Evolutionary conservation across 257 asterid species (phyloP), one percentile per base, ranked within the genome.

Genomic region (Primulina eburnea): DNA sequence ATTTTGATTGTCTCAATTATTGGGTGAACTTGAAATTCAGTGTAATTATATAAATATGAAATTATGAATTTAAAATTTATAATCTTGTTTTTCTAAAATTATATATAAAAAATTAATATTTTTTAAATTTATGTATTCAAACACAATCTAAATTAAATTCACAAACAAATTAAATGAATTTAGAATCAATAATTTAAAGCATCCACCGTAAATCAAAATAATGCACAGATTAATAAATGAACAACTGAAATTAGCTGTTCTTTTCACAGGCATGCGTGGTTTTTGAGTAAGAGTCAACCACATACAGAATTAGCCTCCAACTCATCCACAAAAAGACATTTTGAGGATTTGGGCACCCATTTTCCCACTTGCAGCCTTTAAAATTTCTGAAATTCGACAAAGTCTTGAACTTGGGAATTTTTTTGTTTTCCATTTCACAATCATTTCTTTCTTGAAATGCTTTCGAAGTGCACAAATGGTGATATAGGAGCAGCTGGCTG

Each of bases 251-350:
- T 26, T 38, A 69, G 59, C 80, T 64, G 75, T 71, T 59, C 64
- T 70, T 38, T 30, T 40, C 61, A 70, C 60, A 71, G 75, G 73
- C n/a, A n/a, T 76, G 60, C 43, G 21, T 14, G n/a, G 26, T 28
- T 56, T 56, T 32, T 60, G 26, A 53, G 72, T 30, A 11, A 20
- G 67, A 74, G 80, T 79, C 83, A 82, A 79, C 76, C 66, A 0
- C 78, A 67, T 43, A 38, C 47, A 18, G 24, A 76, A 76, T 67
- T 68, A 78, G 72, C 57, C 55, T 64, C 78, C 74, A 61, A 60
- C 47, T 56, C 63, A 55, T 56, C 65, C 16, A 16, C 43, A 32
- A 50, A 29, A 62, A 58, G 24, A 47, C 73, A 79, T 20, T 58
- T 68, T 34, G 59, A 50, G 33, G 63, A 65, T 72, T 73, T 67